These are phyloP conservation scores for Geosiphon pyriformis DNA, from an alignment of 192 early-diverging fungal genomes.

Conservation along the genomic window DNA sequence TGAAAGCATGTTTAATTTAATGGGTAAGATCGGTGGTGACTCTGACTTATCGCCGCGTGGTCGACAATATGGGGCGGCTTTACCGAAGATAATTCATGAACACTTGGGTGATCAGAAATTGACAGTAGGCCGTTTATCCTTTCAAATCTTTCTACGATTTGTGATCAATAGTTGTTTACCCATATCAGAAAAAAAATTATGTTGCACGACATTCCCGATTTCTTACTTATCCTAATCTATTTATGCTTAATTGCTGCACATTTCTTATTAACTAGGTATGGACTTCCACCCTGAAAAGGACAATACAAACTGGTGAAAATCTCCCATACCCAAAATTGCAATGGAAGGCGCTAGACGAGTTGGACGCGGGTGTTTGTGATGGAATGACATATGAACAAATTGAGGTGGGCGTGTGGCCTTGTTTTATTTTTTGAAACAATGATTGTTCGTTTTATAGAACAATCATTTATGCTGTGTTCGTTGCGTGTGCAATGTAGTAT, in stretches of 20 bases:
- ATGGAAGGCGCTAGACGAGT: conserved; percentile 98
- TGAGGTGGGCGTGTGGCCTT: conserved; percentile 52
- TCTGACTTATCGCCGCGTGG: conserved; percentile 84
- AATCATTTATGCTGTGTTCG: background rate
- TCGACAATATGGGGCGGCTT: conserved; percentile 71
- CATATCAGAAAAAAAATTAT: no score
- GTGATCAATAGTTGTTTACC: no score
- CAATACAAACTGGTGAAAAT: conserved; percentile 79
- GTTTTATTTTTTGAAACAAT: background rate
- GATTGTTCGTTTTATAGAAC: background rate
- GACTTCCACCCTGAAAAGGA: conserved; percentile 94
- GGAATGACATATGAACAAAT: conserved; percentile 99
- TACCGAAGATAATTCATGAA: conserved; percentile 77
- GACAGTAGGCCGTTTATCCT: conserved; percentile 48
- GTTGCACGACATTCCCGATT: background rate
- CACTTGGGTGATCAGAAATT: conserved; percentile 70
- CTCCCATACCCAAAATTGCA: conserved; percentile 84
- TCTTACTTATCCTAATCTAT: background rate
- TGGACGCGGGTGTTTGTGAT: conserved; percentile 97
- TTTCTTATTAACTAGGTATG: conserved; percentile 55
- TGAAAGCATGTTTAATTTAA: conserved; percentile 90
- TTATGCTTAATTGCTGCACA: background rate
- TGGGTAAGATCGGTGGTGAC: conserved; percentile 93
- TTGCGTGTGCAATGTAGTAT: background rate
- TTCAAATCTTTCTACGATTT: background rate